phyloP scores from a whole-genome alignment of 2,329 filamentous ascomycete genomes.

The Aspergillus transmontanensis region DNA sequence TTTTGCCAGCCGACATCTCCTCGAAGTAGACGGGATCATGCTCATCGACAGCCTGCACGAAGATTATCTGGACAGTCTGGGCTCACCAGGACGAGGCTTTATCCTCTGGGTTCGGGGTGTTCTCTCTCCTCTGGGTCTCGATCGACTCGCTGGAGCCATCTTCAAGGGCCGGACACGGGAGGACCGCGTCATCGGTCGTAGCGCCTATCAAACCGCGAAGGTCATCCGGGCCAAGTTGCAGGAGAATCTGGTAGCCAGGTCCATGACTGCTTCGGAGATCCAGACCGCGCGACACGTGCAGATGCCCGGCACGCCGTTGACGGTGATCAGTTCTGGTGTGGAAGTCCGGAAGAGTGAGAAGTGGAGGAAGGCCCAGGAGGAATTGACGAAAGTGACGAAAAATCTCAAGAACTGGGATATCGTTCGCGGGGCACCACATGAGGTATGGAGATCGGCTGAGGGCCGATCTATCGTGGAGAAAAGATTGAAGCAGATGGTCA shows the following conservation, averaged over 20 bases:
- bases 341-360: conserved; percentile 65
- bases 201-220: conserved; percentile 77
- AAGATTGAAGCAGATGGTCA: conserved; percentile 70
- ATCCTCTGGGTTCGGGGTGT: conserved; percentile 82
- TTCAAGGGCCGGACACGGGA: conserved; percentile 78
- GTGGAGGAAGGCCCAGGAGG: conserved; percentile 85
- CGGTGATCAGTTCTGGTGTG: conserved; percentile 79
- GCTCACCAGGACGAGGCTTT: conserved; percentile 72
- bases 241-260: conserved; percentile 84
- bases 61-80: conserved; percentile 71
- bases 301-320: conserved; percentile 71
- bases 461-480: conserved; percentile 78
- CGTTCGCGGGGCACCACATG: conserved; percentile 79
- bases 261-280: conserved; percentile 82
- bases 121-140: conserved; percentile 82
- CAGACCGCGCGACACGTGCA: conserved; percentile 78
- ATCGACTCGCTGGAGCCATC: conserved; percentile 76
- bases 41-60: conserved; percentile 90
- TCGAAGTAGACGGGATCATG: conserved; percentile 74
- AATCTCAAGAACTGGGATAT: conserved; percentile 84
- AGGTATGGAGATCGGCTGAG: conserved; percentile 77
- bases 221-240: conserved; percentile 89
- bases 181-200: conserved; percentile 82
- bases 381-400: conserved; percentile 76
- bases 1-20: conserved; percentile 80